phyloP scores from a whole-genome alignment of 257 asterid genomes.

The Jaltomata sinuosa region DNA sequence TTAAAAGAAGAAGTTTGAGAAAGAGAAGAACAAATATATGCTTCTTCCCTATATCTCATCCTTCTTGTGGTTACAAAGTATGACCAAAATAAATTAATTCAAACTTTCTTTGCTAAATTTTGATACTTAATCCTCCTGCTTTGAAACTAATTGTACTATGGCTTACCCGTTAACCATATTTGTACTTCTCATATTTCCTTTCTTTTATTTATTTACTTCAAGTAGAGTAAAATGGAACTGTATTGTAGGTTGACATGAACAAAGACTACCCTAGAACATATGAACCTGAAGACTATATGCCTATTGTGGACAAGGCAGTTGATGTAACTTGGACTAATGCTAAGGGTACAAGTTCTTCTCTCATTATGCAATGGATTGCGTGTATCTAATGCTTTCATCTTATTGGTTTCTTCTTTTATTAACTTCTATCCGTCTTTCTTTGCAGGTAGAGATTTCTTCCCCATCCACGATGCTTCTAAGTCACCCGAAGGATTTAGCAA shows the following conservation, averaged over 20 bases:
- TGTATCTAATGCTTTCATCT: background rate
- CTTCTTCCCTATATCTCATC: background rate
- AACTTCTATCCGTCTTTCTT: background rate
- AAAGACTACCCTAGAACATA: background rate
- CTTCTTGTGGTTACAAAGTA: background rate
- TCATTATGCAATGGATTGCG: background rate
- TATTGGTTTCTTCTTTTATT: background rate
- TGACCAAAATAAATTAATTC: background rate
- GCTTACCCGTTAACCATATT: background rate
- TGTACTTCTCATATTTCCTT: background rate
- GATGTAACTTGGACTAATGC: slow-evolving; percentile 39
- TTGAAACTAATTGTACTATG: background rate
- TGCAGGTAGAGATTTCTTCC: slow-evolving; percentile 19
- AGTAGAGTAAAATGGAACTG: background rate
- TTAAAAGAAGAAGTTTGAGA: background rate
- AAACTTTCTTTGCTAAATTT: background rate
- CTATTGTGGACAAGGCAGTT: slow-evolving; percentile 43
- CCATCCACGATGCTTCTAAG: slow-evolving; percentile 19
- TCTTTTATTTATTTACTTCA: background rate
- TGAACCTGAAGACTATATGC: background rate
- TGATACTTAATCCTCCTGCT: background rate
- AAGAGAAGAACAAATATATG: background rate
- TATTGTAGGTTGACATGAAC: background rate
- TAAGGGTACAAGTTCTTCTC: background rate
- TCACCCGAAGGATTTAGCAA: slow-evolving; percentile 38